A percentile compares a stretch with the other conserved stretches of the same genome.
These are phyloP conservation scores for Stagonosporopsis rhizophila DNA, from an alignment of 2,329 filamentous ascomycete genomes.

Conservation along the genomic window DNA sequence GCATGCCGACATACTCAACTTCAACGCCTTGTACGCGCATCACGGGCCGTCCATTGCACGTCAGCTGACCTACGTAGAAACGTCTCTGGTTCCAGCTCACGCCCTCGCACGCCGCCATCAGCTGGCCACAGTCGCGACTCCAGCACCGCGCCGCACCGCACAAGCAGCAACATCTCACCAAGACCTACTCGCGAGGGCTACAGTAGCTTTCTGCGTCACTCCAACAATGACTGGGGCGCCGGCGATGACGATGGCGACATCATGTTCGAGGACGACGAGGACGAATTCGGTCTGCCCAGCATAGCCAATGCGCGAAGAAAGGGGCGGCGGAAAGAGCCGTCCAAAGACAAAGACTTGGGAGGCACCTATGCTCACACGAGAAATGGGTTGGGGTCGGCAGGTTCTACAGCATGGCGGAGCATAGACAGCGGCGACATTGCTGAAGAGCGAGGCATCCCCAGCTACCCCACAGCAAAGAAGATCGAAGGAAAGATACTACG, in stretches of 20 bases:
- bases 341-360: slow-evolving; percentile 56
- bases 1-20: slow-evolving; percentile 91
- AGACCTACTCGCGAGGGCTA: slow-evolving; percentile 74
- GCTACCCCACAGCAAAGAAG: slow-evolving; percentile 88
- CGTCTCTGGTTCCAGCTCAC: slow-evolving; percentile 66
- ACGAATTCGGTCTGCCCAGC: slow-evolving; percentile 94
- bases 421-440: slow-evolving; percentile 90
- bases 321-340: slow-evolving; percentile 55
- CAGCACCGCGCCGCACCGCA: slow-evolving; percentile 63
- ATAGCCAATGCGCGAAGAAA: slow-evolving; percentile 89
- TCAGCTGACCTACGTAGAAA: slow-evolving; percentile 56
- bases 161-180: slow-evolving; percentile 62
- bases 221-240: slow-evolving; percentile 81
- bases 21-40: slow-evolving; percentile 72
- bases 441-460: slow-evolving; percentile 81
- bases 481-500: slow-evolving; percentile 93
- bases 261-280: slow-evolving; percentile 85
- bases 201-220: slow-evolving; percentile 79
- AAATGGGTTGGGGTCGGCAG: slow-evolving; percentile 25
- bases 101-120: slow-evolving; percentile 76
- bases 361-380: slow-evolving; percentile 28
- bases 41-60: neutral
- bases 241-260: slow-evolving; percentile 74
- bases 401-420: slow-evolving; percentile 62
- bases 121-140: slow-evolving; percentile 66